Evolutionary conservation across 2,329 filamentous ascomycete genomes (phyloP), one percentile per base, ranked within the genome.

Genomic region (Sarocladium oryzae): DNA sequence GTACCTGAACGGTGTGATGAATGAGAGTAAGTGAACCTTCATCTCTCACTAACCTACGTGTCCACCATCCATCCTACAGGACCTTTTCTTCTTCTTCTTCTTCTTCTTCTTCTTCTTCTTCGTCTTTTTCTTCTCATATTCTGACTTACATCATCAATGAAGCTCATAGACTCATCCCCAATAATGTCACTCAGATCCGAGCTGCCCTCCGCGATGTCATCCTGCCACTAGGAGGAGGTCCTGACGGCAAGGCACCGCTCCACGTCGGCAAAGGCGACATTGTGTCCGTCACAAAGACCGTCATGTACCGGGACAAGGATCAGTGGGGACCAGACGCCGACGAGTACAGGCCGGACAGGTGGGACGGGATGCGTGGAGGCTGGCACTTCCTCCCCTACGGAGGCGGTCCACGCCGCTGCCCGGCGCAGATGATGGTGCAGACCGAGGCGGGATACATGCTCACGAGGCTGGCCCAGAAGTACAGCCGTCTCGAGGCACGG

Each of bases 141-240:
- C 16, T 32, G 24, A 30, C 40, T 15, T 24, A 45, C 24, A 13
- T 7, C 40, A 7, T 21, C 5, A 32, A 5, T 9, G n/a, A 24
- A 52, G 52, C 52, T 15, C 53, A 55, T 41, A 53, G 53, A 6
- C 33, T 56, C 23, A 54, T 54, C 28, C 55, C 54, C 28, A 56
- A 56, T 50, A 56, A 56, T n/a, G 53, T 54, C 13, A 54, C 53
- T 8, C 53, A 56, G 37, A 51, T 54, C 23, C 51, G 54, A 9
- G 49, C 52, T 20, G 52, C 52, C 36, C 16, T 41, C n/a, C 53
- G 54, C 23, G 74, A 78, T 59, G 76, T 75, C 2, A 65, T 70
- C 0, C 65, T 81, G 0, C 77, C 77, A 2, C 58, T 66, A 1
- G 78, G 78, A 40, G 78, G 77, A 33, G 77, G 77, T 0, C 59